These are phyloP conservation scores for Ceratocystis cacaofunesta DNA, from an alignment of 2,329 filamentous ascomycete genomes.

Conservation along the genomic window DNA sequence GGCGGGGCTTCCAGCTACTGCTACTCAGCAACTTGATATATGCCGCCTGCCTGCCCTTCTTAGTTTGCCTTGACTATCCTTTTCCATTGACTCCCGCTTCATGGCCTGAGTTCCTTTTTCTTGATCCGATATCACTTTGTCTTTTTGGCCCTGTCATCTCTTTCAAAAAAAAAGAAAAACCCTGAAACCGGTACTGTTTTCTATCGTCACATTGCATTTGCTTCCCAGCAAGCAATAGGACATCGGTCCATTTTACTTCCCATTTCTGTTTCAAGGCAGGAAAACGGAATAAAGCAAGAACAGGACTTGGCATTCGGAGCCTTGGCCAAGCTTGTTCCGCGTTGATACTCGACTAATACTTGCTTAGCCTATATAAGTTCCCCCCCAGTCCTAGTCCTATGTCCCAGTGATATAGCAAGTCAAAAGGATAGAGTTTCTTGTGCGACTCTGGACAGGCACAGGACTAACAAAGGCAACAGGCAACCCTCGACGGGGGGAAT, in stretches of 20 bases:
- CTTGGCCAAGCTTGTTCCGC: no score
- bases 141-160: not conserved
- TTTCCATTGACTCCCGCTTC: not conserved
- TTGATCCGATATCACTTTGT: no score
- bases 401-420: no score
- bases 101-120: no score
- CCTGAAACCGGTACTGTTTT: constrained; percentile 1
- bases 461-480: not conserved
- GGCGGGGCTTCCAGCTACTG: not conserved
- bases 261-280: not conserved
- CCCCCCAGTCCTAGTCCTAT: no score
- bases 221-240: not conserved
- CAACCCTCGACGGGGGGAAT: not conserved
- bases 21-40: not conserved
- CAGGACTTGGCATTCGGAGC: no score
- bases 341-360: no score
- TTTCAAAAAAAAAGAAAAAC: not conserved
- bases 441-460: not conserved
- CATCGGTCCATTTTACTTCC: not conserved
- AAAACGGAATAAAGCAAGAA: not conserved
- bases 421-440: constrained; percentile 1
- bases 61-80: not conserved
- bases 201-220: not conserved
- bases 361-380: no score
- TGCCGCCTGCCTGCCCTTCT: not conserved